Evolutionary conservation across 1,284 basidiomycete species (phyloP), one percentile per base, ranked within the genome.

Genomic region (Melampsora larici-populina): DNA sequence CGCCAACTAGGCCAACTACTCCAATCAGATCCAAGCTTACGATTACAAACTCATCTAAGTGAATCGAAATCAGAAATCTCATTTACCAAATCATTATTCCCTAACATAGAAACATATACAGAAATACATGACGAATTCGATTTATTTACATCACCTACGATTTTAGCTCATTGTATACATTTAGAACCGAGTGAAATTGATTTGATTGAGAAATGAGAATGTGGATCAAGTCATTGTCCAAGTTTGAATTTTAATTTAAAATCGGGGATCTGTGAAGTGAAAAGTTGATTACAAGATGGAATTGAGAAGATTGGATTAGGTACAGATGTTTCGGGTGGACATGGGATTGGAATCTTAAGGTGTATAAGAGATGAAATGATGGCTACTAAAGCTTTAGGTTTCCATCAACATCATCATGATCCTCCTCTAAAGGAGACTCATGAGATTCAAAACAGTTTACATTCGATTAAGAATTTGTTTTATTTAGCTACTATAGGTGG

Each of bases 401-500:
- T 86, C 58, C n/a, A n/a, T n/a, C n/a, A n/a, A n/a, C 86, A 87
- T 17, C 36, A 36, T 36, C 36, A 36, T 36, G 36, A 0, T n/a
- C n/a, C n/a, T n/a, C n/a, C n/a, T n/a, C n/a, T n/a, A n/a, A n/a
- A n/a, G n/a, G n/a, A n/a, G n/a, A 5, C 11, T 33, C 67, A 40
- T n/a, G 75, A 79, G 62, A 17, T 43, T 70, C 46, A 48, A 33
- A 51, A 31, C 80, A 86, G 87, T 24, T 90, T 90, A 70, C 87
- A 97, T 17, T 86, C 89, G 7, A 86, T 94, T 55, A 86, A 92
- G 8, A 90, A 92, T 0, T 86, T 97, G 65, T 87, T 97, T 80
- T 91, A 93, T 85, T 89, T 98, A 65, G 94, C 96, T 11, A 99
- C 95, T 2, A 86, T 92, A 36, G 95, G 96, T 58, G 96, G 96